Conservation (phyloP, 352 stramenopile species). For the Phytophthora chlamydospora region DNA sequence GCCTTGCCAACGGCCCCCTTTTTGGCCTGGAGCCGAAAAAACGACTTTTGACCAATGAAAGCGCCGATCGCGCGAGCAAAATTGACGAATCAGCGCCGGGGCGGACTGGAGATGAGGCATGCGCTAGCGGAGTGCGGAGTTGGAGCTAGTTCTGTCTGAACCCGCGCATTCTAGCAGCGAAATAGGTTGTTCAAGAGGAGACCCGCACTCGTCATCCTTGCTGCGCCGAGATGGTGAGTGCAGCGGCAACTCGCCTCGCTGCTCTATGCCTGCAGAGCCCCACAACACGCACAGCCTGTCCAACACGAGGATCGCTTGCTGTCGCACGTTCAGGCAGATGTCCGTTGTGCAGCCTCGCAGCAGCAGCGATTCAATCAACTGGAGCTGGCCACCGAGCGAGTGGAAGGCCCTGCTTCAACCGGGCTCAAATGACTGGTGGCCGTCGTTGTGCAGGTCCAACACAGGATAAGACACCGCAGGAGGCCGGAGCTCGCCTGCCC, state of each 20-base stretch:
- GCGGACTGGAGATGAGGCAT: conserved; percentile 12
- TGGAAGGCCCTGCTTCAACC: conserved; percentile 14
- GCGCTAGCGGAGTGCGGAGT: background rate
- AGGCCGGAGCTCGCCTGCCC: too few relatives aligned
- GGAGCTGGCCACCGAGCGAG: conserved; percentile 7
- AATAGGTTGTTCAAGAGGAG: conserved; percentile 21
- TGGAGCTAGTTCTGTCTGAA: background rate
- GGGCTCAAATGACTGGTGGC: conserved; percentile 26
- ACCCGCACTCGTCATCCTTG: conserved; percentile 14
- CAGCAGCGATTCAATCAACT: background rate
- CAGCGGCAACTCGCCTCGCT: conserved; percentile 8
- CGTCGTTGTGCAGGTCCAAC: conserved; percentile 2
- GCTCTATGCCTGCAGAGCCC: conserved; percentile 18
- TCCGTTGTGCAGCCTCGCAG: too few relatives aligned
- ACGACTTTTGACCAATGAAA: conserved; percentile 24
- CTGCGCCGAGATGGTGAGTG: conserved; percentile 30
- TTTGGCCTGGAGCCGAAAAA: conserved; percentile 10
- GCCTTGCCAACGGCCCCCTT: conserved; percentile 29
- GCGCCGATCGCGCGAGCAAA: background rate
- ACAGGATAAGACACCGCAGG: conserved; percentile 1
- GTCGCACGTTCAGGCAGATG: background rate
- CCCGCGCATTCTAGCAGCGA: conserved; percentile 23
- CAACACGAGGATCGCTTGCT: conserved; percentile 9
- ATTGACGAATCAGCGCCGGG: conserved; percentile 20
- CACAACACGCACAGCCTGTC: conserved; percentile 13